Percentiles rank a stretch among this genome's conserved stretches.
Evolutionary conservation across 495 filamentous ascomycete genomes (phyloP).

Genomic region (Aspergillus mulundensis): DNA sequence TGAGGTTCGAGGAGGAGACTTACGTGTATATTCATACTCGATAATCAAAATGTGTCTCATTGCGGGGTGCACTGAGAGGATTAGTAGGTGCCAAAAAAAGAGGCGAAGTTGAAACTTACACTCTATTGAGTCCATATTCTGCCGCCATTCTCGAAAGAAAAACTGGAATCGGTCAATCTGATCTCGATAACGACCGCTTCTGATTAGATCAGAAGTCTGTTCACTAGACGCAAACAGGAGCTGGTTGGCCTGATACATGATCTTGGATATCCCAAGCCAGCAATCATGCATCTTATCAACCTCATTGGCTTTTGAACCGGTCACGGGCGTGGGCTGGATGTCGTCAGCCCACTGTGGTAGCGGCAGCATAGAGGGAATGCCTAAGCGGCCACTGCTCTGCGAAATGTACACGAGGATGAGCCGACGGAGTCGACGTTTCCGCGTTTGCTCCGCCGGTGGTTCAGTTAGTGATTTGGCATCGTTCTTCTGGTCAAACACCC

Average conservation of each 20-base stretch:
- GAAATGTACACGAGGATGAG: conserved; percentile 85
- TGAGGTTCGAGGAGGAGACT: conserved; percentile 14
- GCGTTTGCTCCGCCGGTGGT: conserved; percentile 57
- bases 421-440: conserved; percentile 78
- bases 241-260: conserved; percentile 86
- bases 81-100: conserved; percentile 2
- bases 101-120: conserved; percentile 23
- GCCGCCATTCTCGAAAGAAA: conserved; percentile 68
- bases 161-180: conserved; percentile 78
- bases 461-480: conserved; percentile 48
- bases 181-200: conserved; percentile 73
- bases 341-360: conserved; percentile 51
- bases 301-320: conserved; percentile 27
- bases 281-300: conserved; percentile 70
- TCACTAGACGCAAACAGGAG: conserved; percentile 76
- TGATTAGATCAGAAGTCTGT: conserved; percentile 80
- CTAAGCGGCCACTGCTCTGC: conserved; percentile 86
- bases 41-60: conserved; percentile 83
- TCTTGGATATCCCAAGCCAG: conserved; percentile 85
- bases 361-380: conserved; percentile 91
- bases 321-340: conserved; percentile 29
- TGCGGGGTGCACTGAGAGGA: conserved; percentile 57
- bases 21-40: conserved; percentile 82
- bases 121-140: conserved; percentile 64
- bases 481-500: conserved; percentile 85